Percentiles rank a stretch among this genome's conserved stretches.
Evolutionary conservation across 495 filamentous ascomycete species (phyloP).

Genomic region (Letharia columbiana): DNA sequence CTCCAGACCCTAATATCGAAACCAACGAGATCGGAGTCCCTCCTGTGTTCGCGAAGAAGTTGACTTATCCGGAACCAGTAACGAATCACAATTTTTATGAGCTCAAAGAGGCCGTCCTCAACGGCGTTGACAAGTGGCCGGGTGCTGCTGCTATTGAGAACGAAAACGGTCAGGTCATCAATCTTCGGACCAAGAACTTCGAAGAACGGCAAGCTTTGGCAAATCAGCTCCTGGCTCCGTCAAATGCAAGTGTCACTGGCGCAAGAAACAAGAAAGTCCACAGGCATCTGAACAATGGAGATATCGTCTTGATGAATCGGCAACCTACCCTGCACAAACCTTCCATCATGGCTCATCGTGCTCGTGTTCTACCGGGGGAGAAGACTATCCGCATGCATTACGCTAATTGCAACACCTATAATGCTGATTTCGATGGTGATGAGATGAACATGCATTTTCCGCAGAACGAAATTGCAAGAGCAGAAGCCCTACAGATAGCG

Average conservation of each 20-base stretch:
- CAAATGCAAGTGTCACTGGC: constrained; percentile 62
- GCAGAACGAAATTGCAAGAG: constrained; percentile 87
- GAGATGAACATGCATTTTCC: constrained; percentile 99
- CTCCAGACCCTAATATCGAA: constrained; percentile 96
- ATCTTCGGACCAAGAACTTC: constrained; percentile 70
- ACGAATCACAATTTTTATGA: constrained; percentile 95
- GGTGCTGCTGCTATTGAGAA: constrained; percentile 92
- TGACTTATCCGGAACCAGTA: constrained; percentile 95
- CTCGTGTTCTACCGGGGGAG: constrained; percentile 83
- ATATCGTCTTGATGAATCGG: constrained; percentile 97
- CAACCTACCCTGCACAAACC: constrained; percentile 99
- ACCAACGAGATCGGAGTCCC: constrained; percentile 98
- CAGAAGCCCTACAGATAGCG: constrained; percentile 84
- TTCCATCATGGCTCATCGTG: constrained; percentile 98
- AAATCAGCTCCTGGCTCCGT: constrained; percentile 87
- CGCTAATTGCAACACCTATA: constrained; percentile 99
- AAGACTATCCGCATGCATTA: constrained; percentile 99
- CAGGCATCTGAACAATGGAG: constrained; percentile 89
- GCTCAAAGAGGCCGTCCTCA: constrained; percentile 91
- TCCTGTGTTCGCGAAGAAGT: constrained; percentile 87
- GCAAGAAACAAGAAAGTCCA: constrained; percentile 93
- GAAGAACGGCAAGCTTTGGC: constrained; percentile 81
- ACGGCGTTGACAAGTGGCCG: constrained; percentile 87
- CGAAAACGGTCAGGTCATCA: constrained; percentile 86
- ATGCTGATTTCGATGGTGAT: constrained; percentile 99